Evolutionary conservation across 2,329 filamentous ascomycete species (phyloP).

Genomic region (Xylaria sp.): DNA sequence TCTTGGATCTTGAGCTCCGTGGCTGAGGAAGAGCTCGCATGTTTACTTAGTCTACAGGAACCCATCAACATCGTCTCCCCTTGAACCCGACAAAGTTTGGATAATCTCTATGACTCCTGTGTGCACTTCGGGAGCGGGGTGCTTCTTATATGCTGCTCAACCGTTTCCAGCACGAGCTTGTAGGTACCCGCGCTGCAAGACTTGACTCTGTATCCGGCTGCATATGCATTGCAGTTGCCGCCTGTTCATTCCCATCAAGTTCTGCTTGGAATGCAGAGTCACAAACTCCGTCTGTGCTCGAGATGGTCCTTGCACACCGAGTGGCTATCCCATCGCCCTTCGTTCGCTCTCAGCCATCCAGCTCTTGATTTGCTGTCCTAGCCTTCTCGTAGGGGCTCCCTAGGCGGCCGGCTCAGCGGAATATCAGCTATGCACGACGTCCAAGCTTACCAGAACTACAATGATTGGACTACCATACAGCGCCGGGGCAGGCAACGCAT

Average conservation of each 20-base stretch:
- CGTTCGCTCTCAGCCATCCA: neutral
- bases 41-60: neutral
- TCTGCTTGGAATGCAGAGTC: neutral
- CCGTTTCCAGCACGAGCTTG: neutral
- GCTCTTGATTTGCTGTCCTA: neutral
- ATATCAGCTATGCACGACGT: slow-evolving; percentile 2
- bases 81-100: neutral
- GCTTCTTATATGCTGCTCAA: neutral
- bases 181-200: too few relatives aligned
- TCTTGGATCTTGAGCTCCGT: too few relatives aligned
- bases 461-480: slow-evolving; percentile 30
- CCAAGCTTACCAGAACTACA: neutral
- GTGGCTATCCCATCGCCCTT: neutral
- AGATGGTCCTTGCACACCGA: neutral
- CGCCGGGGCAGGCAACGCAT: slow-evolving; percentile 27
- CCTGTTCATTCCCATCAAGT: neutral
- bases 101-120: neutral
- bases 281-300: neutral
- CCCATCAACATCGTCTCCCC: neutral
- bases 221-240: neutral
- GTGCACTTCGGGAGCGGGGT: neutral
- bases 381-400: neutral
- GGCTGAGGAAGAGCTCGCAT: neutral
- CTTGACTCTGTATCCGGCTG: neutral
- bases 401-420: neutral